These are phyloP conservation scores for Kuraishia piskuri DNA, from an alignment of 805 yeast genomes.

Conservation along the genomic window DNA sequence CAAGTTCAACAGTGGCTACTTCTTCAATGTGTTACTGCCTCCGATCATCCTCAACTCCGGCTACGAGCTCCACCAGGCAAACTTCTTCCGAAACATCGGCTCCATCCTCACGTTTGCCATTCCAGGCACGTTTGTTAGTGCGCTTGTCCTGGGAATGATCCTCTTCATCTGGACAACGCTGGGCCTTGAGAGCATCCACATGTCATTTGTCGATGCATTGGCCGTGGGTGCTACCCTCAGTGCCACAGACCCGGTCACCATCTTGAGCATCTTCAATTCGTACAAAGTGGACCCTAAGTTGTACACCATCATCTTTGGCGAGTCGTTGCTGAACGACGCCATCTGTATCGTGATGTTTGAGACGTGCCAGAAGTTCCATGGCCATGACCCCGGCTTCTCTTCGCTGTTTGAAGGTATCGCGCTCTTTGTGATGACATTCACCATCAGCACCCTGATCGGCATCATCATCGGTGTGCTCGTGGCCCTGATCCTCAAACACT, in stretches of 20 bases:
- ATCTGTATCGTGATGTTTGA: conserved; percentile 98
- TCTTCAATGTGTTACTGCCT: conserved; percentile 88
- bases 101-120: conserved; percentile 90
- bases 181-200: conserved; percentile 80
- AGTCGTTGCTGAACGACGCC: conserved; percentile 91
- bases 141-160: conserved; percentile 84
- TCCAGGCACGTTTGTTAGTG: conserved; percentile 91
- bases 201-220: conserved; percentile 94
- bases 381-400: conserved; percentile 64
- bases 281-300: conserved; percentile 97
- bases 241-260: conserved; percentile 98
- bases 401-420: conserved; percentile 93
- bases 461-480: conserved; percentile 80
- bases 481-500: conserved; percentile 84
- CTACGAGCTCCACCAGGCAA: conserved; percentile 91
- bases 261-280: conserved; percentile 90
- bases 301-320: conserved; percentile 96
- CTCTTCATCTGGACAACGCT: conserved; percentile 83
- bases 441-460: conserved; percentile 86
- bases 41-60: conserved; percentile 96
- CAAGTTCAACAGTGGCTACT: conserved; percentile 88
- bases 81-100: conserved; percentile 87
- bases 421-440: conserved; percentile 85
- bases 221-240: conserved; percentile 97
- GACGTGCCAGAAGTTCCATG: conserved; percentile 94